A percentile compares a stretch with the other conserved stretches of the same genome.
Evolutionary conservation across 1,284 basidiomycete species (phyloP).

Genomic region (Sanghuangporus baumii): DNA sequence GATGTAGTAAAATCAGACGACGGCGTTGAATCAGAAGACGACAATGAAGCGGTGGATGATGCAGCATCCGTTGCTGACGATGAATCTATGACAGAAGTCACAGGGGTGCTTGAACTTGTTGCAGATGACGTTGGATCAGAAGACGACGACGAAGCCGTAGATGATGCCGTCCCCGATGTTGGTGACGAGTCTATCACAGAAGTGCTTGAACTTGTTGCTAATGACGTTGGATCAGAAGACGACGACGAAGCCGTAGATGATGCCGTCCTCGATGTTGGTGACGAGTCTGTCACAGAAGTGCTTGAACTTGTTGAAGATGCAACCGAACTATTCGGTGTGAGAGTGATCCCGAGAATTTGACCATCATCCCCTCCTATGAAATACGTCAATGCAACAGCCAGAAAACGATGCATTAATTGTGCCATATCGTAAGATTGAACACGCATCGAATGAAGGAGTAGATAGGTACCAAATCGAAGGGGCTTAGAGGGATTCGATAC

Average conservation of each 20-base stretch:
- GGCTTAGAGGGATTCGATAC: neutral
- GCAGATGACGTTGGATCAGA: neutral
- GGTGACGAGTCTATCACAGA: neutral
- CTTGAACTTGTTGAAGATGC: neutral
- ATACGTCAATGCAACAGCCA: neutral
- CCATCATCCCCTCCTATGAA: neutral
- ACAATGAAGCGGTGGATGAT: neutral
- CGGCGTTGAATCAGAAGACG: neutral
- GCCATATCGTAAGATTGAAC: neutral
- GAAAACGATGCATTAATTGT: neutral
- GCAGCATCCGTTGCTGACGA: neutral
- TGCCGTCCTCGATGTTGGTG: neutral
- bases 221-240: neutral
- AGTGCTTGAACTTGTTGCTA: neutral
- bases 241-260: constrained; percentile 1
- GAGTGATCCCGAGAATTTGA: neutral
- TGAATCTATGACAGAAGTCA: constrained; percentile 21
- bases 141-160: constrained; percentile 3
- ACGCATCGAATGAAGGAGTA: neutral
- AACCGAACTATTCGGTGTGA: neutral
- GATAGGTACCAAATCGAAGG: neutral
- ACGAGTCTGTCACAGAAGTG: neutral
- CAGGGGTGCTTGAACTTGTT: neutral
- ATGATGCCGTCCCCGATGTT: neutral
- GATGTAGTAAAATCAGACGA: neutral